These are phyloP conservation scores for Rhododendron griersonianum DNA, from an alignment of 148 eudicot genomes.

Conservation along the genomic window DNA sequence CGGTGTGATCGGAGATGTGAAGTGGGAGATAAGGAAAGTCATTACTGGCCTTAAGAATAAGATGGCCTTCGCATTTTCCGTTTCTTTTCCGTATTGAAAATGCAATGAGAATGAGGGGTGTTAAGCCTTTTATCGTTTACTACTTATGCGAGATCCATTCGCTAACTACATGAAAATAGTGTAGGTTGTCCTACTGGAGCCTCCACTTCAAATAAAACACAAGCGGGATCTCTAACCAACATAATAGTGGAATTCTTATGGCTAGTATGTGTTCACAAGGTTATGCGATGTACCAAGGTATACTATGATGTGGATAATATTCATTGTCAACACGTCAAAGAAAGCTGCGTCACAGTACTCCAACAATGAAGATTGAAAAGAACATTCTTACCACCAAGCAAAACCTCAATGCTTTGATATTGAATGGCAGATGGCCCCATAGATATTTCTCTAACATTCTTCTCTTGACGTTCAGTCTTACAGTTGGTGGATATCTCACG, in stretches of 20 bases:
- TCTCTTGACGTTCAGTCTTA: constrained; percentile 25
- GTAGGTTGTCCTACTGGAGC: background rate
- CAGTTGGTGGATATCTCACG: constrained; percentile 36
- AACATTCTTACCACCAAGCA: constrained; percentile 68
- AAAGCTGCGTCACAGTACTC: background rate
- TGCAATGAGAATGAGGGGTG: background rate
- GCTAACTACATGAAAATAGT: background rate
- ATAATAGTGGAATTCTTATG: background rate
- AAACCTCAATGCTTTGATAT: constrained; percentile 52
- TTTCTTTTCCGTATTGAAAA: background rate
- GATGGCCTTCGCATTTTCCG: background rate
- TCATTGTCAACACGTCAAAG: background rate
- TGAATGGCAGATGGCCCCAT: constrained; percentile 23
- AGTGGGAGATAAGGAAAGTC: background rate
- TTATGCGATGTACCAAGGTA: background rate
- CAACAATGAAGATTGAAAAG: background rate
- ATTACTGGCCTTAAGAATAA: background rate
- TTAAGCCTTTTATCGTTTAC: background rate
- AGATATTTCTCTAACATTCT: constrained; percentile 26
- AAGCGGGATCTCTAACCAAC: background rate
- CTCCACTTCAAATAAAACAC: background rate
- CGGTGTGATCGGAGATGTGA: background rate
- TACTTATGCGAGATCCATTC: background rate
- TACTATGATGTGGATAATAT: background rate
- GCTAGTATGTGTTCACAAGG: background rate